phyloP scores from a whole-genome alignment of 73 alveolate genomes.

The Paraurostyla sp. region DNA sequence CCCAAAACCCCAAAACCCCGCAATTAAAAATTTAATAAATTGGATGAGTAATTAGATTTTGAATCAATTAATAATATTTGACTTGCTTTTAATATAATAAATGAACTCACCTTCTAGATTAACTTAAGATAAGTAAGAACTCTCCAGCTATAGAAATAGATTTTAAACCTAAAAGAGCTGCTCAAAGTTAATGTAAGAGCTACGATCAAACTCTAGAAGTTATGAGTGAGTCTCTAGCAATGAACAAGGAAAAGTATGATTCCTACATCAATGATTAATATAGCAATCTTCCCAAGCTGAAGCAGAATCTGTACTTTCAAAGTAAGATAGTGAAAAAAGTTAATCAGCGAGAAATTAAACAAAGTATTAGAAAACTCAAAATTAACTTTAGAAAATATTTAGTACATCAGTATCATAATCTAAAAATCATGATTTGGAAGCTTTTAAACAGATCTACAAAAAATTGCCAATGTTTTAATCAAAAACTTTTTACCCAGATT shows the following conservation, averaged over 20 bases:
- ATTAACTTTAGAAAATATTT: background rate
- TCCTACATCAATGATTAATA: background rate
- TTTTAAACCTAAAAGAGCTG: background rate
- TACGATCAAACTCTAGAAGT: background rate
- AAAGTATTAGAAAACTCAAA: background rate
- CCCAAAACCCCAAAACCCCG: too few relatives aligned
- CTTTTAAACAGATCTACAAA: background rate
- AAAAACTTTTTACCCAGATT: slow-evolving; percentile 33
- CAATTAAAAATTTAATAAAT: too few relatives aligned
- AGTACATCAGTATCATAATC: background rate
- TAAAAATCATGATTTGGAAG: background rate
- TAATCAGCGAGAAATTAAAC: background rate
- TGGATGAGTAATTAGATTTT: too few relatives aligned
- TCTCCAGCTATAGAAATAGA: background rate
- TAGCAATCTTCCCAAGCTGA: background rate
- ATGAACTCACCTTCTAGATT: slow-evolving; percentile 37
- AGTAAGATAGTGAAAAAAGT: background rate
- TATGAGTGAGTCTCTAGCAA: too few relatives aligned
- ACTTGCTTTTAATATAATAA: slow-evolving; percentile 7
- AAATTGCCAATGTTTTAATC: background rate
- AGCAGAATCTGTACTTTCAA: background rate
- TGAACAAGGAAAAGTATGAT: background rate
- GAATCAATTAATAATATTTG: too few relatives aligned
- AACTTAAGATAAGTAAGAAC: background rate
- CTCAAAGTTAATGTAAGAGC: background rate